Evolutionary conservation across 305 asterid species (phyloP), one percentile per base, ranked within the genome.

Genomic region (Rubia balearica): DNA sequence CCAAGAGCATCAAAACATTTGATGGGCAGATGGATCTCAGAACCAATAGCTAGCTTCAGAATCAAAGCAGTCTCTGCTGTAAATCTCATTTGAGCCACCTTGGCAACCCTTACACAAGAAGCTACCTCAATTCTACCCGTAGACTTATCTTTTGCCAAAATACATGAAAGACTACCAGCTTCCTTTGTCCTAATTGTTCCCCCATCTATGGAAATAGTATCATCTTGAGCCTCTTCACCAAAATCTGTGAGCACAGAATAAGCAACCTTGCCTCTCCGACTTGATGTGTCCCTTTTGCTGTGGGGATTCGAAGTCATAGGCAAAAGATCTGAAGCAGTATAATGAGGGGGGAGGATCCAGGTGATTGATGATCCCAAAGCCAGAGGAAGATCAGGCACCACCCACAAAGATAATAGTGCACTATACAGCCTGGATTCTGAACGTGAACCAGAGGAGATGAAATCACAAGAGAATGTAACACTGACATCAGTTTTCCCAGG

Each of bases 301-400:
- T 75, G 68, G n/a, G 84, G 69, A 65, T 74, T 80, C 46, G 90
- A 80, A 74, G 86, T 80, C 61, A 74, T 73, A 65, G 96, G 98
- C 76, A 92, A 81, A 27, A 92, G 88, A 80, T 82, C 84, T 7
- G 97, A 87, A 24, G 96, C 82, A 48, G 86, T 86, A 75, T 90
- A 92, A 79, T 85, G 75, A 73, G 97, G 84, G 74, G 98, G 97
- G 73, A 92, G 89, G 77, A 87, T 79, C 98, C 98, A 92, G 49
- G 97, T 90, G 65, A 83, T 75, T 40, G 90, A 79, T 24, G 76
- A 85, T 75, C 97, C 98, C 69, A 87, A 86, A 76, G 95, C 84
- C 74, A 92, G 91, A 36, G 98, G 97, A 73, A 89, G 95, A 81
- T 86, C 88, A 8, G 92, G 72, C 72, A 88, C 87, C 75, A 92